A percentile compares a stretch with the other conserved stretches of the same genome.
Conservation (phyloP, 495 filamentous ascomycete species). For the Xylaria curta region DNA sequence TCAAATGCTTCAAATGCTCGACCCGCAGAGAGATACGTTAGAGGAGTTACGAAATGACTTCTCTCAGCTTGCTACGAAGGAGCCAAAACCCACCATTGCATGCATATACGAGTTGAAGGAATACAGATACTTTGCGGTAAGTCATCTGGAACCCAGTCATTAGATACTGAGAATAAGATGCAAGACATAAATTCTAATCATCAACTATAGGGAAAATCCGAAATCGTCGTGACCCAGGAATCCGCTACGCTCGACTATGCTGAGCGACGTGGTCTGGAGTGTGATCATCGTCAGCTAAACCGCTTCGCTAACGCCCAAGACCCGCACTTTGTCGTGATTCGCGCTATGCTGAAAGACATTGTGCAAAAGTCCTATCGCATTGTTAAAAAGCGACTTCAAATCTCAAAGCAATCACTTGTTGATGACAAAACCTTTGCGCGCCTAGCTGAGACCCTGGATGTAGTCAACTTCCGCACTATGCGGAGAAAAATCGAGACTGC, state of each 20-base stretch:
- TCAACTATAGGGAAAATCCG: not conserved
- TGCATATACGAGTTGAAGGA: not conserved
- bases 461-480: not conserved
- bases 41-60: not conserved
- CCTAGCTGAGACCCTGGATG: not conserved
- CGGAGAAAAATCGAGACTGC: not conserved
- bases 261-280: not conserved
- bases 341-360: not conserved
- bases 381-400: not conserved
- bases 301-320: not conserved
- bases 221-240: not conserved
- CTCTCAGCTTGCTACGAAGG: not conserved
- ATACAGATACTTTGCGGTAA: not conserved
- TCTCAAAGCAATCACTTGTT: not conserved
- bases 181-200: not conserved
- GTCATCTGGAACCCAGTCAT: not conserved
- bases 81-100: not conserved
- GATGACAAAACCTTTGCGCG: not conserved
- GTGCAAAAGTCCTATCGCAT: not conserved
- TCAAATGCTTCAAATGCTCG: not conserved
- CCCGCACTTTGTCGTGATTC: not conserved
- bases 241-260: not conserved
- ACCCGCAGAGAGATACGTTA: not conserved
- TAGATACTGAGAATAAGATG: too few species aligned
- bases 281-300: not conserved